A percentile compares a stretch with the other conserved stretches of the same genome.
Conservation (phyloP, 2,329 filamentous ascomycete genomes). For the Cladophialophora bantiana region DNA sequence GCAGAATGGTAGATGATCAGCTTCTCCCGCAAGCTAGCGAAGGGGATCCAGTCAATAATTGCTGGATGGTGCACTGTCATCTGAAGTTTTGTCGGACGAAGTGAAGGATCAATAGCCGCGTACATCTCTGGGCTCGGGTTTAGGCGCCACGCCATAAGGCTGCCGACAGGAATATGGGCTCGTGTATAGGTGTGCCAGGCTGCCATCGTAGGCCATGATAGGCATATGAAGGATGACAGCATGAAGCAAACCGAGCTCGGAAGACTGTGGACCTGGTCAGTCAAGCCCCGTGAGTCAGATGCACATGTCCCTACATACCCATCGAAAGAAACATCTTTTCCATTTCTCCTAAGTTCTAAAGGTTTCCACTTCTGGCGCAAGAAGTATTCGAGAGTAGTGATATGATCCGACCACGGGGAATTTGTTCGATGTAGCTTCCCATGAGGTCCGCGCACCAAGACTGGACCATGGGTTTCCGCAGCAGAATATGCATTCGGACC, state of each 20-base stretch:
- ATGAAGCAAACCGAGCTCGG: constrained; percentile 22
- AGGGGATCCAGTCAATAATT: constrained; percentile 30
- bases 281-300: not conserved
- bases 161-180: constrained; percentile 18
- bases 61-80: constrained; percentile 21
- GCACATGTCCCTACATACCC: not conserved
- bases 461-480: constrained; percentile 1
- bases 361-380: constrained; percentile 15
- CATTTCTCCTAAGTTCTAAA: not conserved
- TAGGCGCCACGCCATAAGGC: constrained; percentile 27
- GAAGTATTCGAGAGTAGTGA: constrained; percentile 22
- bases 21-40: constrained; percentile 23
- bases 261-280: constrained; percentile 11
- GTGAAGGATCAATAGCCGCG: constrained; percentile 7
- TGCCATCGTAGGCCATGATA: constrained; percentile 28
- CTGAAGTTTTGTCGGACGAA: constrained; percentile 26
- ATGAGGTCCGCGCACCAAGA: constrained; percentile 16
- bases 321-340: not conserved
- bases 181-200: constrained; percentile 29
- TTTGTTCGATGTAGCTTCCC: constrained; percentile 15
- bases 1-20: constrained; percentile 29
- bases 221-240: constrained; percentile 22
- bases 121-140: constrained; percentile 18
- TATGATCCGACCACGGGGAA: constrained; percentile 24
- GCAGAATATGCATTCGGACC: constrained; percentile 9